Evolutionary conservation across 345 rosid species (phyloP).

Genomic region (Alliaria petiolata): DNA sequence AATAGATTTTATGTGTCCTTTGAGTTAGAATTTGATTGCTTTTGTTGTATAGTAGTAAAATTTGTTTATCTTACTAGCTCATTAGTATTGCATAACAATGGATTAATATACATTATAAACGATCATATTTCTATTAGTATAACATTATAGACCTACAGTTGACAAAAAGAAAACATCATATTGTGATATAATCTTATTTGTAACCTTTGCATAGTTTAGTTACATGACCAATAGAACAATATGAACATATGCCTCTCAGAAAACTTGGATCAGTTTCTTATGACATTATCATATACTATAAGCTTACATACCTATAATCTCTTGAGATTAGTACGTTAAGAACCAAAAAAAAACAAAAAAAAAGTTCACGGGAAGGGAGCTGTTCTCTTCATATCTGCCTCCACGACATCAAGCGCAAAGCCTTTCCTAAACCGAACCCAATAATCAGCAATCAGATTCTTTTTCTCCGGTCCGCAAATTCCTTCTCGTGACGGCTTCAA

Average conservation of each 20-base stretch:
- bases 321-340: neutral
- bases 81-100: no score
- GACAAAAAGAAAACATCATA: no score
- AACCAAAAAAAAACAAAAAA: neutral
- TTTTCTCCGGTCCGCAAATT: constrained; percentile 56
- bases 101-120: neutral
- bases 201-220: neutral
- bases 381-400: constrained; percentile 43
- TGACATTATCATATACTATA: neutral
- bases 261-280: neutral
- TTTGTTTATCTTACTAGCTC: no score
- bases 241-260: neutral
- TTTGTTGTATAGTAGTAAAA: no score
- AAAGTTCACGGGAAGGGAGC: constrained; percentile 47
- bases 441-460: constrained; percentile 61
- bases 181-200: neutral
- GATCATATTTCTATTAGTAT: no score
- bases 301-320: neutral
- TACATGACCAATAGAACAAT: neutral
- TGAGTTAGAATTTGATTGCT: no score
- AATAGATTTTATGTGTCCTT: no score
- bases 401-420: constrained; percentile 46
- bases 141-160: no score
- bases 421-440: constrained; percentile 76
- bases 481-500: constrained; percentile 43